Evolutionary conservation across 1,284 basidiomycete species (phyloP).

Genomic region (Ustilago hordei): DNA sequence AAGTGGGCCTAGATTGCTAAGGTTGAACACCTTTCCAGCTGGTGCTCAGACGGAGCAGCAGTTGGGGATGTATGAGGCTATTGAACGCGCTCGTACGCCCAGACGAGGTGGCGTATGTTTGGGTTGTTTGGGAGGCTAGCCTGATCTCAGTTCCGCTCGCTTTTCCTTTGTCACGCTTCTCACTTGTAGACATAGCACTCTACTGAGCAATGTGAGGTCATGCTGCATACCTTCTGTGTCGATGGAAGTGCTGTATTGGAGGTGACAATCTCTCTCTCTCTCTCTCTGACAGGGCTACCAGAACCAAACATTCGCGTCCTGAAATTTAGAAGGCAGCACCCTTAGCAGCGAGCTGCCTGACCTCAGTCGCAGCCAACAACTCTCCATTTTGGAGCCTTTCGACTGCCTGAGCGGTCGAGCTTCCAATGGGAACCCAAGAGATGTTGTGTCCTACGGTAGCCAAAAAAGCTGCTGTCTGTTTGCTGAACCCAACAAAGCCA

Average conservation of each 20-base stretch:
- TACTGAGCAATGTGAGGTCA: too few species aligned
- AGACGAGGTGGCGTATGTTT: not conserved
- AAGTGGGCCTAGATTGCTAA: not conserved
- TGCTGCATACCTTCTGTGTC: not conserved
- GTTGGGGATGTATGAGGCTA: not conserved
- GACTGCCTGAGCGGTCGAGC: conserved; percentile 59
- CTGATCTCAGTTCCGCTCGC: too few species aligned
- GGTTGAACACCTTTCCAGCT: not conserved
- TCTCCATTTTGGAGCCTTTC: conserved; percentile 44
- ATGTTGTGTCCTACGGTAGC: conserved; percentile 68
- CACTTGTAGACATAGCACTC: too few species aligned
- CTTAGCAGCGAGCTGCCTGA: conserved; percentile 58
- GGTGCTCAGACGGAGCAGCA: not conserved
- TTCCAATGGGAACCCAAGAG: conserved; percentile 50
- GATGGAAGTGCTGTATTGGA: not conserved
- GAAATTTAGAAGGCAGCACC: conserved; percentile 51
- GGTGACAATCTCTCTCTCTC: not conserved
- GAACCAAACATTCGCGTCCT: too few species aligned
- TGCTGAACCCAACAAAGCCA: conserved; percentile 67
- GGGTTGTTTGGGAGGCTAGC: not conserved
- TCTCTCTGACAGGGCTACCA: too few species aligned
- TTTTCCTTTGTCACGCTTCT: too few species aligned
- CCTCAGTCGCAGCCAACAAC: conserved; percentile 56
- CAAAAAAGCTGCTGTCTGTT: conserved; percentile 68
- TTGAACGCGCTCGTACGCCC: not conserved